These are phyloP conservation scores for Exophiala sp. DNA, from an alignment of 2,329 filamentous ascomycete species.

Conservation along the genomic window DNA sequence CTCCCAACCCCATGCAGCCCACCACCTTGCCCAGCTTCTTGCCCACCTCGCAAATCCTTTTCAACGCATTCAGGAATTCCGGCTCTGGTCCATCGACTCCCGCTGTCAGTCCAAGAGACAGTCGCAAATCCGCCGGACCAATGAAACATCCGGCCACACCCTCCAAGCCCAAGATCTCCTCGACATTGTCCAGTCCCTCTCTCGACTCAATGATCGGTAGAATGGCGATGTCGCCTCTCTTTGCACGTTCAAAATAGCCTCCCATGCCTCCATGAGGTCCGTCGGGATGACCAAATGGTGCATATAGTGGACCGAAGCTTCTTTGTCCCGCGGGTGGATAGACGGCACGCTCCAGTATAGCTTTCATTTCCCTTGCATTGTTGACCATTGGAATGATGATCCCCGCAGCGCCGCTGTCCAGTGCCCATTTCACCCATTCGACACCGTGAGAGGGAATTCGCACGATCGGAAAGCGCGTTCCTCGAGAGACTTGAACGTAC, in stretches of 20 bases:
- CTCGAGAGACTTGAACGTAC: slow-evolving; percentile 35
- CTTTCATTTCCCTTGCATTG: slow-evolving; percentile 50
- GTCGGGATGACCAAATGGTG: slow-evolving; percentile 4
- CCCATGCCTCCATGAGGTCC: not conserved
- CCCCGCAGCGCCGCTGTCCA: slow-evolving; percentile 58
- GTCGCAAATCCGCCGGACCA: slow-evolving; percentile 11
- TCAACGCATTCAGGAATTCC: not conserved
- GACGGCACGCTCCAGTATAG: slow-evolving; percentile 50
- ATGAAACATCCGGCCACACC: slow-evolving; percentile 12
- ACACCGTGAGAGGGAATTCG: slow-evolving; percentile 54
- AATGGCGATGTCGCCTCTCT: not conserved
- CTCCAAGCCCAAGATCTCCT: slow-evolving; percentile 5
- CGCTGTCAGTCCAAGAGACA: slow-evolving; percentile 5
- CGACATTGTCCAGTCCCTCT: slow-evolving; percentile 10
- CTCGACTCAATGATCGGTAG: slow-evolving; percentile 14
- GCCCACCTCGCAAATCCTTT: not conserved
- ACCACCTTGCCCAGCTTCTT: no score
- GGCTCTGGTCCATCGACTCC: slow-evolving; percentile 5
- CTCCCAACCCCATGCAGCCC: no score
- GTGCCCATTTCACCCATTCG: slow-evolving; percentile 60
- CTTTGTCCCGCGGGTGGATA: slow-evolving; percentile 53
- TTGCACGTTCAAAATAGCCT: slow-evolving; percentile 4
- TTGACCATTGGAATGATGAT: slow-evolving; percentile 54
- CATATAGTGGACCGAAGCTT: slow-evolving; percentile 45
- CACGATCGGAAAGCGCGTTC: slow-evolving; percentile 40